Evolutionary conservation across 345 rosid species (phyloP).

Genomic region (Cardiospermum halicacabum): DNA sequence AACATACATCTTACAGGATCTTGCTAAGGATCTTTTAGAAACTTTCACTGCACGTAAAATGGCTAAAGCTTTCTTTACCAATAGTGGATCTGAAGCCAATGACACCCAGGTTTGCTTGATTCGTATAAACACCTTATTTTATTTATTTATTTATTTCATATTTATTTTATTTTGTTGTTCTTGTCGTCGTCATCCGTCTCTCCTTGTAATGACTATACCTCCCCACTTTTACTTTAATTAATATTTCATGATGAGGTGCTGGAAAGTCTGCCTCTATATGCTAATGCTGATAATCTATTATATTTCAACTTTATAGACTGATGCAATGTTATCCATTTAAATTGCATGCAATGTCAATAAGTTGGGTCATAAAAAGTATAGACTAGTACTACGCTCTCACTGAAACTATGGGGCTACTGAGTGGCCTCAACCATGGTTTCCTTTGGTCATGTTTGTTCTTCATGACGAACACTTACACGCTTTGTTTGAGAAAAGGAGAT

Average conservation of each 20-base stretch:
- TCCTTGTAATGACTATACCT: background rate
- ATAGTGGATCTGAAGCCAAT: slow-evolving; percentile 97
- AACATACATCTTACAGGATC: slow-evolving; percentile 55
- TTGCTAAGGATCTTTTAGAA: slow-evolving; percentile 82
- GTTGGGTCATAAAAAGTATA: background rate
- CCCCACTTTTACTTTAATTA: background rate
- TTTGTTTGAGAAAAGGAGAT: background rate
- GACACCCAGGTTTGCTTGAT: slow-evolving; percentile 73
- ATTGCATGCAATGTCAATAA: background rate
- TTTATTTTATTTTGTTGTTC: too few relatives aligned
- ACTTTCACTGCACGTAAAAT: slow-evolving; percentile 78
- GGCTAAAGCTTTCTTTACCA: slow-evolving; percentile 88
- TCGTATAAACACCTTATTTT: background rate
- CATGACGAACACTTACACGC: background rate
- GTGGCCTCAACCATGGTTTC: background rate
- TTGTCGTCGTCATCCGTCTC: too few relatives aligned
- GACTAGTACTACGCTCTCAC: background rate
- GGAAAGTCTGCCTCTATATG: background rate
- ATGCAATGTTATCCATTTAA: background rate
- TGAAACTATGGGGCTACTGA: background rate
- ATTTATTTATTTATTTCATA: background rate
- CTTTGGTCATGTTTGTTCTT: background rate
- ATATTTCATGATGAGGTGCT: background rate
- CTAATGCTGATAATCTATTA: background rate
- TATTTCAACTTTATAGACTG: background rate